Percentiles rank a stretch among this genome's conserved stretches.
phyloP scores from a whole-genome alignment of 805 yeast species.

The Sugiyamaella marilandica region DNA sequence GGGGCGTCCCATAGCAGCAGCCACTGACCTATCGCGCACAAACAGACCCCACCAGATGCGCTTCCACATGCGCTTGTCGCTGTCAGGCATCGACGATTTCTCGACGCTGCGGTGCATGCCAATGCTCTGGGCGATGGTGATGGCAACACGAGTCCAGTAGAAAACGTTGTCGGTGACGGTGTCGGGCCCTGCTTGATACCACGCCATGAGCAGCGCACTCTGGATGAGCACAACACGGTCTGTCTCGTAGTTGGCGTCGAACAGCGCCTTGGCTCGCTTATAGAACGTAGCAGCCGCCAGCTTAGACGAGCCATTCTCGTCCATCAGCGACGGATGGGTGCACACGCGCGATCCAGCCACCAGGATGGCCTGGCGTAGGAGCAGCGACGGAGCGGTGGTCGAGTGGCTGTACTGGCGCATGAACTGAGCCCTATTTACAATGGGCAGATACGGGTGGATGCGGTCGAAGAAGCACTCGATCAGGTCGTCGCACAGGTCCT shows the following conservation, averaged over 20 bases:
- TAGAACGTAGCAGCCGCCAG: constrained; percentile 56
- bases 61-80: constrained; percentile 50
- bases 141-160: constrained; percentile 67
- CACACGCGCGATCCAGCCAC: constrained; percentile 65
- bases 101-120: constrained; percentile 64
- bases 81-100: constrained; percentile 34
- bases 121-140: constrained; percentile 66
- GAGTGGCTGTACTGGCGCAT: constrained; percentile 53
- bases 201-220: constrained; percentile 55
- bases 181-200: constrained; percentile 72
- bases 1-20: constrained; percentile 74
- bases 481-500: constrained; percentile 53
- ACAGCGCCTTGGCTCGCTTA: constrained; percentile 68
- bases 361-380: constrained; percentile 63
- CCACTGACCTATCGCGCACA: constrained; percentile 62
- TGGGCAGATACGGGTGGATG: constrained; percentile 66
- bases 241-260: constrained; percentile 62
- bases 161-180: constrained; percentile 60
- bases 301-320: constrained; percentile 42
- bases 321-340: constrained; percentile 47
- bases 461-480: constrained; percentile 57
- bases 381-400: constrained; percentile 54
- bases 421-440: constrained; percentile 58
- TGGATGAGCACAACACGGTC: constrained; percentile 61
- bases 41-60: constrained; percentile 76